Evolutionary conservation across 1,284 basidiomycete genomes (phyloP).

Genomic region (Ustilago hordei): DNA sequence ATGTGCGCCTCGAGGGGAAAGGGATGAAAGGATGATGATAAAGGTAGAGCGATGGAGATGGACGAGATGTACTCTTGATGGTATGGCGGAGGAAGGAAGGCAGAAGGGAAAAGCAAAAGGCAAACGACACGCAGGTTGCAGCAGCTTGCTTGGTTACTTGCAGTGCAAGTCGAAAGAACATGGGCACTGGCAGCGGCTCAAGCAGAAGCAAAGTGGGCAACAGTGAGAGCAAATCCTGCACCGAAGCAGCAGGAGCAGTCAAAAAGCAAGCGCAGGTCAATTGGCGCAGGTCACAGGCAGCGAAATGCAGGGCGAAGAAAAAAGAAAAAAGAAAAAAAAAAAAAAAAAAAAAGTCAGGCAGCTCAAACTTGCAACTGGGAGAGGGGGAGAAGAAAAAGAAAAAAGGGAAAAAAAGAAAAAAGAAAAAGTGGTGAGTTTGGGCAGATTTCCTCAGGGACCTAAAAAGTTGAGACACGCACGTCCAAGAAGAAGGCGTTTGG

Average conservation of each 20-base stretch:
- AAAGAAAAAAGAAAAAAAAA: too few relatives aligned
- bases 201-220: conserved; percentile 9
- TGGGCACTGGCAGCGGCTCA: conserved; percentile 10
- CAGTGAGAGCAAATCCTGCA: conserved; percentile 13
- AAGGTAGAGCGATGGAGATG: conserved; percentile 3
- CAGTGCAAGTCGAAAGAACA: conserved; percentile 3
- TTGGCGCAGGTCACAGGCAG: conserved; percentile 10
- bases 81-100: conserved; percentile 7
- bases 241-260: conserved; percentile 1
- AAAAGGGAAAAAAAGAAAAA: too few relatives aligned
- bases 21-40: conserved; percentile 7
- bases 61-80: conserved; percentile 19
- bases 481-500: conserved; percentile 1
- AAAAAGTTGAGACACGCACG: conserved; percentile 4
- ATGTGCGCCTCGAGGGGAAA: conserved; percentile 18
- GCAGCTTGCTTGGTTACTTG: conserved; percentile 27
- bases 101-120: conserved; percentile 1
- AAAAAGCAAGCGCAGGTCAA: conserved; percentile 10
- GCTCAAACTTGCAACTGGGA: background rate
- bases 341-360: background rate
- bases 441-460: conserved; percentile 2
- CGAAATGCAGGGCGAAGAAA: conserved; percentile 29
- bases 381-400: too few relatives aligned
- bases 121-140: conserved; percentile 50
- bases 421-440: background rate